Conservation (phyloP, 257 asterid genomes). For the Anisodus tanguticus region DNA sequence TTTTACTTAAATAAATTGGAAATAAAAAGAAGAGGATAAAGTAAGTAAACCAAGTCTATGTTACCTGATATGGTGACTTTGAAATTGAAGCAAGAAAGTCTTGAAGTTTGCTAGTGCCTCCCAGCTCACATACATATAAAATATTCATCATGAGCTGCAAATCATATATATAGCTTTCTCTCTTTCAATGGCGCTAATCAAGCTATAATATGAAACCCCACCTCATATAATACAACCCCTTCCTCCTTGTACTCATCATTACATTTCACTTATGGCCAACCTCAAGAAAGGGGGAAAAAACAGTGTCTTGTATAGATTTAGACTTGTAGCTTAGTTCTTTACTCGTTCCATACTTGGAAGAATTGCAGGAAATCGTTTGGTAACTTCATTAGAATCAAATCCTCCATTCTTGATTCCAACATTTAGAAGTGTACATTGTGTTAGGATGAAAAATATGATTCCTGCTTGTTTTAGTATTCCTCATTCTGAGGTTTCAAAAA, state of each 20-base stretch:
- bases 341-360: no score
- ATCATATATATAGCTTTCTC: slow-evolving; percentile 29
- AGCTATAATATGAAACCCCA: slow-evolving; percentile 42
- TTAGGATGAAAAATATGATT: slow-evolving; percentile 33
- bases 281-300: no score
- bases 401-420: not conserved
- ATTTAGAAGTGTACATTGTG: slow-evolving; percentile 17
- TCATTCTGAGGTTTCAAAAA: slow-evolving; percentile 2
- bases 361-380: no score
- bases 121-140: slow-evolving; percentile 40
- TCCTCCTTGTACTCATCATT: not conserved
- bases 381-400: no score
- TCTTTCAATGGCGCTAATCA: slow-evolving; percentile 50
- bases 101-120: slow-evolving; percentile 37
- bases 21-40: slow-evolving; percentile 8
- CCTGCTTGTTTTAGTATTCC: slow-evolving; percentile 44
- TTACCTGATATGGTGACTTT: slow-evolving; percentile 38
- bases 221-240: slow-evolving; percentile 28
- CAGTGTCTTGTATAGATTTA: no score
- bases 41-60: not conserved
- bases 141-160: slow-evolving; percentile 13
- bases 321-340: no score
- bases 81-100: slow-evolving; percentile 7
- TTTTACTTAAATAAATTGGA: not conserved
- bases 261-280: not conserved